A percentile compares a stretch with the other conserved stretches of the same genome.
Conservation (phyloP, 2,329 filamentous ascomycete species). For the Coniella vitis region DNA sequence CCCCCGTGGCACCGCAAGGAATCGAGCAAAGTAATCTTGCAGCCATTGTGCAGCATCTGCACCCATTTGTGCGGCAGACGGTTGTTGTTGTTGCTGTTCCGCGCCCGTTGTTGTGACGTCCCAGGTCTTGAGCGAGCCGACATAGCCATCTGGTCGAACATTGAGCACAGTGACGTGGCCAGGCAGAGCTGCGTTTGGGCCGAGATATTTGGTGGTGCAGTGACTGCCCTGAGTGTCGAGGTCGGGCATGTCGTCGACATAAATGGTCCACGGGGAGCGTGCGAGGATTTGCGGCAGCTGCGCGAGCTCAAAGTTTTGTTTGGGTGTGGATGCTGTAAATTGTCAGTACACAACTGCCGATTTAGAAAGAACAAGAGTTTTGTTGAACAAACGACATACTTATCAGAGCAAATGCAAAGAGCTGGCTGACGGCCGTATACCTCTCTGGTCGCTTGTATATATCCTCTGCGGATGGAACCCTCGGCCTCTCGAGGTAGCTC, state of each 20-base stretch:
- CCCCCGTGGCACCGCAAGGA: constrained; percentile 39
- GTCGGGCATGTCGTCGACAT: constrained; percentile 58
- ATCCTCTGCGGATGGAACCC: constrained; percentile 52
- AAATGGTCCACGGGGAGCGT: constrained; percentile 64
- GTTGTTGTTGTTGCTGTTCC: constrained; percentile 16
- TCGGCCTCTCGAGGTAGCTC: constrained; percentile 56
- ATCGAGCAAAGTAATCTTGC: constrained; percentile 48
- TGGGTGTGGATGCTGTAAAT: constrained; percentile 47
- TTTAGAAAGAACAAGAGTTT: not conserved
- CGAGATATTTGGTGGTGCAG: constrained; percentile 65
- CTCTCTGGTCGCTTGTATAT: constrained; percentile 60
- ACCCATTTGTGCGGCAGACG: not conserved
- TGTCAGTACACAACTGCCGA: not conserved
- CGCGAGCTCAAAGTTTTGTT: constrained; percentile 56
- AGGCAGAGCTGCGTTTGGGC: constrained; percentile 34
- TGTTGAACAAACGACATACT: constrained; percentile 37
- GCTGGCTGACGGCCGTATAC: constrained; percentile 60
- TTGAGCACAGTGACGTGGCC: constrained; percentile 58
- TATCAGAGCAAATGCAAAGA: constrained; percentile 64
- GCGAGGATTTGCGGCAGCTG: constrained; percentile 57
- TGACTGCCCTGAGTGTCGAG: constrained; percentile 43
- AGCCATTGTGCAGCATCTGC: constrained; percentile 46
- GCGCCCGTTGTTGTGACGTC: constrained; percentile 37
- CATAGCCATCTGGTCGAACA: constrained; percentile 68
- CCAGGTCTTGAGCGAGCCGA: constrained; percentile 54